phyloP scores from a whole-genome alignment of 2,329 filamentous ascomycete genomes.

The Nemania sp. region DNA sequence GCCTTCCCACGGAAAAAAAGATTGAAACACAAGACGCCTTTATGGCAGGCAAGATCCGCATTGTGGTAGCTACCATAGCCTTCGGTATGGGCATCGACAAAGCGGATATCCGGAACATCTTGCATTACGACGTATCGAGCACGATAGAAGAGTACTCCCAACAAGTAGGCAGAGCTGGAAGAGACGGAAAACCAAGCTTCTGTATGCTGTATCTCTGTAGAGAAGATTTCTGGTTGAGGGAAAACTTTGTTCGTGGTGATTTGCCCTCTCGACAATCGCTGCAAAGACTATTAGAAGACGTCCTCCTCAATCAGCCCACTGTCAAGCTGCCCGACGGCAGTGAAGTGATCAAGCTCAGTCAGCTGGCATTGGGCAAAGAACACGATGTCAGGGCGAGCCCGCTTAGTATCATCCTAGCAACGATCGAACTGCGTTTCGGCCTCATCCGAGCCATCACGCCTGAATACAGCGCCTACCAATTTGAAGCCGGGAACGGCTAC shows the following conservation, averaged over 20 bases:
- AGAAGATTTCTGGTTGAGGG: slow-evolving; percentile 60
- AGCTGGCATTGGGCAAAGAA: slow-evolving; percentile 49
- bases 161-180: slow-evolving; percentile 58
- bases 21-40: slow-evolving; percentile 54
- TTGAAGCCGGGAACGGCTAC: slow-evolving; percentile 44
- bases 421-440: slow-evolving; percentile 61
- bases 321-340: slow-evolving; percentile 40
- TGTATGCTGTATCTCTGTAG: slow-evolving; percentile 62
- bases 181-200: slow-evolving; percentile 55
- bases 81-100: slow-evolving; percentile 66
- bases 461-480: slow-evolving; percentile 61
- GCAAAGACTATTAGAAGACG: slow-evolving; percentile 50
- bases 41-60: slow-evolving; percentile 49
- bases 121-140: slow-evolving; percentile 55
- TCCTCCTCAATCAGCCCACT: slow-evolving; percentile 53
- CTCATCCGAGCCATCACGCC: slow-evolving; percentile 60
- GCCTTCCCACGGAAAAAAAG: slow-evolving; percentile 51
- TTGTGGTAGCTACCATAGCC: slow-evolving; percentile 59
- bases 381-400: slow-evolving; percentile 58
- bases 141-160: slow-evolving; percentile 62
- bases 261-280: slow-evolving; percentile 57
- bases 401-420: slow-evolving; percentile 58
- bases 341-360: slow-evolving; percentile 51
- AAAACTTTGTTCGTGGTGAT: slow-evolving; percentile 63
- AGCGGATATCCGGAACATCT: slow-evolving; percentile 55